Evolutionary conservation across 106 monocot genomes (phyloP).

Genomic region (Triglochin maritima): DNA sequence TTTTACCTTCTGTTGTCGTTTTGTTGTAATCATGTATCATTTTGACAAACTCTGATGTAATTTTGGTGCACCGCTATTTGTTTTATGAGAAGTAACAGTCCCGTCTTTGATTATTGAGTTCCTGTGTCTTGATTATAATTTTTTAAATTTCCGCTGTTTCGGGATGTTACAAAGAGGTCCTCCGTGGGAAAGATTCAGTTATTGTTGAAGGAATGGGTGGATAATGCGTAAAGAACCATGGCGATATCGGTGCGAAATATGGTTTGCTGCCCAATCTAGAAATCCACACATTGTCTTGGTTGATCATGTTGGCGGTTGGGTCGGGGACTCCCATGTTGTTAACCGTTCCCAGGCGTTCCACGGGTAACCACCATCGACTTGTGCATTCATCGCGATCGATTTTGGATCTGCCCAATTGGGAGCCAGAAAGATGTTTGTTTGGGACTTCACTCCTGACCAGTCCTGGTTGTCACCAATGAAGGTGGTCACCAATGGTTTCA

Average conservation of each 20-base stretch:
- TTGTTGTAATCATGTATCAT: too few species aligned
- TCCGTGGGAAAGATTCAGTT: conserved; percentile 16
- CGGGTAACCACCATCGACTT: conserved; percentile 12
- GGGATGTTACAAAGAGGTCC: too few species aligned
- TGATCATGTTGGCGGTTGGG: conserved; percentile 1
- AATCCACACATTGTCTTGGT: conserved; percentile 9
- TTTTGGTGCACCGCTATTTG: too few species aligned
- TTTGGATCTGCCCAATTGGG: conserved; percentile 17
- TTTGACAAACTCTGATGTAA: too few species aligned
- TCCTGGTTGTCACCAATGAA: conserved; percentile 18
- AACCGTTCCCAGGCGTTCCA: conserved; percentile 18
- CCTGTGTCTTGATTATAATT: too few species aligned
- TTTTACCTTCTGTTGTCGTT: too few species aligned
- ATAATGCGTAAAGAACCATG: conserved; percentile 21
- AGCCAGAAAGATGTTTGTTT: conserved; percentile 12
- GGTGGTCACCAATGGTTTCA: conserved; percentile 10
- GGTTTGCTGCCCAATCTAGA: conserved; percentile 2
- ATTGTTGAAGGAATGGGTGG: conserved; percentile 2
- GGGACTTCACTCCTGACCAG: conserved; percentile 16
- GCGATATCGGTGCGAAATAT: conserved; percentile 16
- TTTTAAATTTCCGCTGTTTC: too few species aligned
- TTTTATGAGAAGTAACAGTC: too few species aligned
- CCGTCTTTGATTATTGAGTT: too few species aligned
- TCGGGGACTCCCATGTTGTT: conserved; percentile 12
- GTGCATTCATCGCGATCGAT: conserved; percentile 3